phyloP scores from a whole-genome alignment of 345 rosid genomes.

The Lenwebbia sp. region DNA sequence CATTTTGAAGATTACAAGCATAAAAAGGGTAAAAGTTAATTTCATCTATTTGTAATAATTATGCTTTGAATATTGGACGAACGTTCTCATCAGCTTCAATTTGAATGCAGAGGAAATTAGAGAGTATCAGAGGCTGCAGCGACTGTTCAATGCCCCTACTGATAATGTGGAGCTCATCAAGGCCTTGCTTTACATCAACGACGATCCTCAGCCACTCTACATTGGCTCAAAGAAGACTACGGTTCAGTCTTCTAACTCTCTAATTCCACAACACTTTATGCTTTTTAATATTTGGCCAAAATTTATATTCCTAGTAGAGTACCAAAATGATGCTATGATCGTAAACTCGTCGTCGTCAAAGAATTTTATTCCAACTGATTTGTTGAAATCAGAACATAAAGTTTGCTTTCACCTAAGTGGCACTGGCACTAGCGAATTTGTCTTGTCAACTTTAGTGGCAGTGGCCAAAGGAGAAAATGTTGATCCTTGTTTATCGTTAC shows the following conservation, averaged over 20 bases:
- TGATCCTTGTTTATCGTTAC: neutral
- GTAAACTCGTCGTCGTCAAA: neutral
- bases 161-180: conserved; percentile 33
- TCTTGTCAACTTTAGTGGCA: neutral
- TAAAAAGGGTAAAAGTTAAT: neutral
- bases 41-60: neutral
- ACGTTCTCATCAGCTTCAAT: neutral
- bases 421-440: neutral
- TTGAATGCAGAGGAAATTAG: conserved; percentile 24
- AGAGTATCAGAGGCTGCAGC: conserved; percentile 17
- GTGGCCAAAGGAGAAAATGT: neutral
- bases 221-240: conserved; percentile 21
- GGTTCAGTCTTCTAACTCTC: conserved; percentile 7
- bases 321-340: neutral
- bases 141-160: conserved; percentile 9
- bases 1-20: conserved; percentile 2
- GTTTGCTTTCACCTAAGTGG: neutral
- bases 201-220: conserved; percentile 28
- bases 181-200: conserved; percentile 27
- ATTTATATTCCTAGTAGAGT: neutral
- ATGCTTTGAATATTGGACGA: neutral
- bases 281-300: neutral
- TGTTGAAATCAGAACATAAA: neutral
- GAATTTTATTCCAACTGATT: neutral
- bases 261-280: neutral